Base-by-base conservation (phyloP, 2,329 filamentous ascomycete species). In the Colletotrichum sp. region DNA sequence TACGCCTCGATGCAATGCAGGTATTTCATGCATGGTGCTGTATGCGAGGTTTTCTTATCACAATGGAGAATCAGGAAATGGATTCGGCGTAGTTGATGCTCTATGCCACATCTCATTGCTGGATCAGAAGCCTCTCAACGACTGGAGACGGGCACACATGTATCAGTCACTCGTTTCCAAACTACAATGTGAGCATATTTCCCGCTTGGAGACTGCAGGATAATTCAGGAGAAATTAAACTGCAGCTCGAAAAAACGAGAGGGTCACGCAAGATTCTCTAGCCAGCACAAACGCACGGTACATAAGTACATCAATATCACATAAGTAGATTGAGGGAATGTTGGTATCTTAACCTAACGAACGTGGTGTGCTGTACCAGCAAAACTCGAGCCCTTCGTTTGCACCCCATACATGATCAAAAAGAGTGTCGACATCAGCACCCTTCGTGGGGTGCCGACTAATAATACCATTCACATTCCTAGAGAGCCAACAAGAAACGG, bases 391-490 rank as follows among this genome's bases (percentile, higher is more conserved):
- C 24, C 43, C 26, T 36, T 38, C 36, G 30, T 58, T 43, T 62
- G 8, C 73, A 26, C 2, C 7, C 13, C 55, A 18, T 64, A 32
- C 21, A 28, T 5, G 48, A 36, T n/a, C 16, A 48, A 63, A 75
- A 69, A n/a, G 75, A 76, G 68, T 43, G 75, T 69, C 4, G 32
- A 21, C 28, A 14, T n/a, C 68, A 28, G 32, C 36, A 36, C 72
- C 68, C 68, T 76, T 71, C 75, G 61, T 75, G 75, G 52, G 64
- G 66, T 24, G 7, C 67, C 21, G 59, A 43, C 26, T 9, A 71
- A 65, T 58, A 58, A 36, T 52, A 21, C 30, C 61, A 32, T 21
- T 21, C 71, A 21, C 55, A 21, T 36, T 12, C 24, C 55, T 9
- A 58, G 21, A 26, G 14, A 58, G 8, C 21, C 34, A 4, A 32